Evolutionary conservation across 2,329 filamentous ascomycete species (phyloP), one percentile per base, ranked within the genome.

Genomic region (Exophiala phaeomuriformis): DNA sequence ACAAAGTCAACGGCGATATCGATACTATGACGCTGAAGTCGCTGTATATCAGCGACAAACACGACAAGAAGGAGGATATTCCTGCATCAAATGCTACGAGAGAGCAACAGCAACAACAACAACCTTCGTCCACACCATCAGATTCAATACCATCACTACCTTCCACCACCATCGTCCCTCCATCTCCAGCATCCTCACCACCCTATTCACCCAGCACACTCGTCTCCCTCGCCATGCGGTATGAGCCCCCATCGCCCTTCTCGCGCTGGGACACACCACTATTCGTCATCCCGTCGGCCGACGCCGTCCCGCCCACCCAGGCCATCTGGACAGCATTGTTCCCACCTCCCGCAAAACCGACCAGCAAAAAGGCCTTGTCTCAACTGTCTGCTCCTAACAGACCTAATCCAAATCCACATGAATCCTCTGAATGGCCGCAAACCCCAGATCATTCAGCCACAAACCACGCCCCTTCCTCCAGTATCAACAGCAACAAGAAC

Each of bases 201-300:
- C 64, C 61, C 2, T 83, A 84, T 61, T 72, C 74, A 0, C 65
- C 76, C 3, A 77, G 79, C 10, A 75, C 82, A 49, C 80, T 84
- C 61, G 75, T 81, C 58, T 84, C 84, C 63, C 75, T 85, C 41
- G 75, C 83, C 61, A 84, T 82, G 68, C 75, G 82, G 54, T 84
- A 83, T 64, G 82, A 85, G 69, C 82, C 84, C 68, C 81, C 81
- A n/a, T 82, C 80, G 63, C 80, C 78, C 36, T 80, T 83, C 74
- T 80, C 74, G 45, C 74, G 81, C 47, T 85, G 81, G 81, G 81
- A 85, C 65, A 80, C 80, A 45, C 81, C 82, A 0, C 74, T 84
- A 19, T 85, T 84, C 70, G 82, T 79, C 6, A 76, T 84, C 1
- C 75, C 79, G 4, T 77, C 75, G 61, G 72, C 75, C 52, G 81